Evolutionary conservation across 352 stramenopile species (phyloP), one percentile per base, ranked within the genome.

Genomic region (Phytopythium ostracodes): DNA sequence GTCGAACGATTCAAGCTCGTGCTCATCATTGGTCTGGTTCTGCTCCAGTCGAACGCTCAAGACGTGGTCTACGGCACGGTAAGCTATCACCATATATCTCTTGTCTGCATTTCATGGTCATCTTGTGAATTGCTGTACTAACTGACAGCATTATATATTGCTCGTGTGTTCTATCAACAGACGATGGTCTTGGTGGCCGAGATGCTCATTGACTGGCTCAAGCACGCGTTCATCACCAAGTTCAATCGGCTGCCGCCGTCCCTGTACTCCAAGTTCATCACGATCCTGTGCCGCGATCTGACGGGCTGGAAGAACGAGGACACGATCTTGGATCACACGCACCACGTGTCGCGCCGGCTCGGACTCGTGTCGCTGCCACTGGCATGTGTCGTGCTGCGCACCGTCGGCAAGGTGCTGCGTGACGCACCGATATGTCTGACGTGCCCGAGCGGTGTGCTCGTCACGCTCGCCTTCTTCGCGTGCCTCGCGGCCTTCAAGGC

Each of bases 171-270:
- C 38, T 43, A 3, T 7, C 36, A 17, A 17, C 49, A 90, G 81
- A 76, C 80, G 1, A 89, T 98, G 75, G 92, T 99, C 27, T 88
- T 97, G 62, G 65, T 88, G 12, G 87, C 89, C 15, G 96, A 99
- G 74, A 90, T 98, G 68, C 65, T 99, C 56, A 96, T 97, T 57
- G 97, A 99, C 78, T 99, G 95, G 94, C 91, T 99, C 60, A 99
- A 99, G 76, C 97, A 99, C 73, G 92, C 91, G 6, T 99, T 99
- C 75, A 99, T 99, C 66, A 98, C 94, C 54, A 99, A 99, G 65
- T 99, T 99, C 77, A 99, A 99, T 71, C 86, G 94, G 47, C 94
- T 99, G 50, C 83, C 95, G 38, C 93, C 94, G 36, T 80, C 69
- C 4, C 84, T 98, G 31, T 99, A 99, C 73, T 89, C 84, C 56